Conservation (phyloP, 192 early-diverging fungal genomes). For the Umbelopsis sp. region DNA sequence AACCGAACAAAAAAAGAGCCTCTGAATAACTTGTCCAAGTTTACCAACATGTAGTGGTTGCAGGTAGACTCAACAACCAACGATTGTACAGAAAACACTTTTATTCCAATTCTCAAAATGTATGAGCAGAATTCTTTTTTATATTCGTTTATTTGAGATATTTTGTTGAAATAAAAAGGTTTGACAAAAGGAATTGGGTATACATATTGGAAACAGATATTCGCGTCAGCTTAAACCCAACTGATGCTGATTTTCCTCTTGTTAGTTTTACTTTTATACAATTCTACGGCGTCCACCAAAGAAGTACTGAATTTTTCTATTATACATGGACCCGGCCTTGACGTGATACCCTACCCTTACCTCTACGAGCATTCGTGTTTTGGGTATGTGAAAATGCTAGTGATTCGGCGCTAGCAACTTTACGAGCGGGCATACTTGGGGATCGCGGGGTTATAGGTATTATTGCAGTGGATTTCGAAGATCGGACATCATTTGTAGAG, state of each 20-base stretch:
- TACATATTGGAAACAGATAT: too few relatives aligned
- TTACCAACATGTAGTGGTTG: neutral
- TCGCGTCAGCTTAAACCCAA: too few relatives aligned
- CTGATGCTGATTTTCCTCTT: too few relatives aligned
- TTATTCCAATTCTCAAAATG: too few relatives aligned
- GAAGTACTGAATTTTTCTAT: too few relatives aligned
- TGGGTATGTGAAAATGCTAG: neutral
- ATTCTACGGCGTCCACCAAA: too few relatives aligned
- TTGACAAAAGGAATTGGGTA: too few relatives aligned
- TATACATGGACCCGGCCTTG: neutral
- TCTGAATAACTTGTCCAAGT: neutral
- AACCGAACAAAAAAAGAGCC: neutral
- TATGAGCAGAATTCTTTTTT: too few relatives aligned
- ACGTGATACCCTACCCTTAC: neutral
- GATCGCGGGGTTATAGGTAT: neutral
- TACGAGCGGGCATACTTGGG: neutral
- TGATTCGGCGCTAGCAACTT: neutral
- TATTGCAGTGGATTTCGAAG: constrained; percentile 13
- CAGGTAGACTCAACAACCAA: neutral
- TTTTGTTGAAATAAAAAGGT: too few relatives aligned
- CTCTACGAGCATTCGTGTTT: neutral
- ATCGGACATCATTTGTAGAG: neutral
- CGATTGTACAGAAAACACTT: neutral
- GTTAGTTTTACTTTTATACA: too few relatives aligned
- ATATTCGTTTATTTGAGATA: too few relatives aligned